Conservation (phyloP, 176 grass and related monocot genomes). For the Calamus simplicifolius region DNA sequence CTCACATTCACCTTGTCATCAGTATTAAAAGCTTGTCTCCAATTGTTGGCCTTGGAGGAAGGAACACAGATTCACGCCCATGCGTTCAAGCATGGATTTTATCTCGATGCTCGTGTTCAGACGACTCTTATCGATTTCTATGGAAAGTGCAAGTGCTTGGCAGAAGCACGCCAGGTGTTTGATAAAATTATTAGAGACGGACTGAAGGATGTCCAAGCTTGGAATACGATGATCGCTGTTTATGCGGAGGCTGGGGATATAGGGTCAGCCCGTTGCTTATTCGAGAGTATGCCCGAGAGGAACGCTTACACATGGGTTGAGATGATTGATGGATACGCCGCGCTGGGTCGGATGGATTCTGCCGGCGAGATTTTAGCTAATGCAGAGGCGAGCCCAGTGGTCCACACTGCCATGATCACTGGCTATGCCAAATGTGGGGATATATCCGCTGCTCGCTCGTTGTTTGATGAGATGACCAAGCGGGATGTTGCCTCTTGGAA, state of each 20-base stretch:
- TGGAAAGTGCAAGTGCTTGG: slow-evolving; percentile 19
- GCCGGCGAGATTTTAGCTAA: slow-evolving; percentile 14
- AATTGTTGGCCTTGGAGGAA: slow-evolving; percentile 16
- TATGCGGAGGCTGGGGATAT: slow-evolving; percentile 20
- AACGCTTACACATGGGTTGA: slow-evolving; percentile 17
- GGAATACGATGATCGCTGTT: slow-evolving; percentile 30
- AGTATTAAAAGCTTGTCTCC: slow-evolving; percentile 18
- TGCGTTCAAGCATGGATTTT: slow-evolving; percentile 28
- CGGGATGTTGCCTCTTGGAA: slow-evolving; percentile 39
- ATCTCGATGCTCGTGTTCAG: slow-evolving; percentile 24
- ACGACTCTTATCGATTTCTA: slow-evolving; percentile 32
- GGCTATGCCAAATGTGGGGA: slow-evolving; percentile 24
- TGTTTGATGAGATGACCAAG: slow-evolving; percentile 31
- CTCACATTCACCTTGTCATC: slow-evolving; percentile 39
- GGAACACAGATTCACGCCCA: slow-evolving; percentile 29
- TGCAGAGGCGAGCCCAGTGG: slow-evolving; percentile 17
- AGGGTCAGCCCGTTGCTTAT: slow-evolving; percentile 13
- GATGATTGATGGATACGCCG: slow-evolving; percentile 22
- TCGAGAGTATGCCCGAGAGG: slow-evolving; percentile 25
- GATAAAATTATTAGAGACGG: slow-evolving; percentile 2
- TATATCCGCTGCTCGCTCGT: slow-evolving; percentile 15
- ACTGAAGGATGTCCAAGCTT: slow-evolving; percentile 26
- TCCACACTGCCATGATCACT: slow-evolving; percentile 35
- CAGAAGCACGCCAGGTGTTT: slow-evolving; percentile 21
- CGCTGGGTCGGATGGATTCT: slow-evolving; percentile 17